A percentile compares a stretch with the other conserved stretches of the same genome.
Conservation (phyloP, 2,329 filamentous ascomycete genomes). For the Fusarium subglutinans region DNA sequence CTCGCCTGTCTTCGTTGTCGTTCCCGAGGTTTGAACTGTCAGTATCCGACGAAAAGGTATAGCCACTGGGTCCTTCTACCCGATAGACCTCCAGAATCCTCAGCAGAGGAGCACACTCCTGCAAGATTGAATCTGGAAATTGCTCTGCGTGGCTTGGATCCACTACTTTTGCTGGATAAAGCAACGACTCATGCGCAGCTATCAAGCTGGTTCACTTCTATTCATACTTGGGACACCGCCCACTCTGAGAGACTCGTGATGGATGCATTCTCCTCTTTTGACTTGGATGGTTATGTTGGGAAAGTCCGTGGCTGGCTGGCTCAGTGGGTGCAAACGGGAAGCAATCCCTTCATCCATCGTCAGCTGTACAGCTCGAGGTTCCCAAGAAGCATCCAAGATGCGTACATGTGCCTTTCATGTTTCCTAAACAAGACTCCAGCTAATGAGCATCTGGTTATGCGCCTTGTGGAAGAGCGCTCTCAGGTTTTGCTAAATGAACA, state of each 20-base stretch:
- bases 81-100: neutral
- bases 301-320: neutral
- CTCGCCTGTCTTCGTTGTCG: too few species aligned
- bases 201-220: neutral
- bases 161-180: neutral
- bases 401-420: neutral
- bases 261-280: neutral
- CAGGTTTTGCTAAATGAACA: neutral
- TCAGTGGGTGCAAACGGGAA: neutral
- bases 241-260: neutral
- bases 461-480: neutral
- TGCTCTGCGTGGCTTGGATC: neutral
- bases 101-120: neutral
- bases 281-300: neutral
- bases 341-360: neutral
- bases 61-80: neutral
- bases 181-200: neutral
- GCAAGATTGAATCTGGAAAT: neutral
- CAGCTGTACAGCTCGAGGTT: neutral
- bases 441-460: neutral
- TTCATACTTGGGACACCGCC: neutral
- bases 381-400: neutral
- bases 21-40: too few species aligned
- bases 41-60: neutral
- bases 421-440: neutral